phyloP scores from a whole-genome alignment of 1,139 yeast genomes.

The Yamadazyma taylorii region DNA sequence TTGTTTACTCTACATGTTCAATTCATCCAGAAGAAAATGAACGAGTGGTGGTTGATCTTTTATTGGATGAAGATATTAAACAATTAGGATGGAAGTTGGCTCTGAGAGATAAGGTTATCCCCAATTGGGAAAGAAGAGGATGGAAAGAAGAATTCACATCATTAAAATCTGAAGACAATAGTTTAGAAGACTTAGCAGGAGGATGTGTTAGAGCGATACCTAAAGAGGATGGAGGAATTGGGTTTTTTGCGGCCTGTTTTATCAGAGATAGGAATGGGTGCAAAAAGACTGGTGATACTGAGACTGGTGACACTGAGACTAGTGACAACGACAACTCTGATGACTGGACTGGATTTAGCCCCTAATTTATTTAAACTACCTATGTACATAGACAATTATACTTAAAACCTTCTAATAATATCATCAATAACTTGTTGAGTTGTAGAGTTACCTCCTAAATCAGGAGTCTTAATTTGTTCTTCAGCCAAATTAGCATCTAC shows the following conservation, averaged over 20 bases:
- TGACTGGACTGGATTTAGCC: constrained; percentile 19
- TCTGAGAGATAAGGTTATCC: constrained; percentile 61
- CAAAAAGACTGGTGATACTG: too few relatives aligned
- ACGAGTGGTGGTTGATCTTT: constrained; percentile 76
- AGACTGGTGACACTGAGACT: too few relatives aligned
- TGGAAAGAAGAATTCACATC: constrained; percentile 61
- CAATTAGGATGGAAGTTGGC: constrained; percentile 76
- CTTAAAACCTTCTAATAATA: constrained; percentile 47
- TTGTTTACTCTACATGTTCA: constrained; percentile 96
- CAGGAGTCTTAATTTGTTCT: constrained; percentile 84
- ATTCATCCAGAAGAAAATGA: constrained; percentile 93
- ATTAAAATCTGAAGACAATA: constrained; percentile 44
- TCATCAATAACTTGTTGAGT: constrained; percentile 88
- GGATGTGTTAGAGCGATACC: constrained; percentile 88
- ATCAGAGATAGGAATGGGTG: constrained; percentile 33
- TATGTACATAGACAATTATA: constrained; percentile 1
- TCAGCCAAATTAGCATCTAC: constrained; percentile 91
- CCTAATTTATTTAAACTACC: not conserved
- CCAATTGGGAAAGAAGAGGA: constrained; percentile 87
- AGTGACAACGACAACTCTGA: too few relatives aligned
- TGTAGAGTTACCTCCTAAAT: constrained; percentile 84
- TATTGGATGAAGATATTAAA: constrained; percentile 61
- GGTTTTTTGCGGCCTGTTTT: constrained; percentile 91
- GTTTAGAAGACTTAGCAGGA: constrained; percentile 61
- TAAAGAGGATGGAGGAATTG: constrained; percentile 92